phyloP scores from a whole-genome alignment of 2,329 filamentous ascomycete species.

The Aspergillus sp. region DNA sequence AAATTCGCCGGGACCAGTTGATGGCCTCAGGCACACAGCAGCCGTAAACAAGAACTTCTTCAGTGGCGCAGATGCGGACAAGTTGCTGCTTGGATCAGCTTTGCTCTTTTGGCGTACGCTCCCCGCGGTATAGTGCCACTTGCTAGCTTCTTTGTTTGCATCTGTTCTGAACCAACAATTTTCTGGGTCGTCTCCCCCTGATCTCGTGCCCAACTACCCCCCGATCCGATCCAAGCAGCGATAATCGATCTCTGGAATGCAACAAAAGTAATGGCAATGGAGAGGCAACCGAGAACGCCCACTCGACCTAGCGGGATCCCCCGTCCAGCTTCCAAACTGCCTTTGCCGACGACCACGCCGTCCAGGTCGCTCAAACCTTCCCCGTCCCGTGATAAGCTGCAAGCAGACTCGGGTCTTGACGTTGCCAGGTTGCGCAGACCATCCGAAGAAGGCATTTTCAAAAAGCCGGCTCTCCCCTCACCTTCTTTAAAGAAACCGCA shows the following conservation, averaged over 20 bases:
- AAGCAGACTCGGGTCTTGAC: conserved; percentile 33
- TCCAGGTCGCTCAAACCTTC: conserved; percentile 39
- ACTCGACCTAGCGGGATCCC: conserved; percentile 38
- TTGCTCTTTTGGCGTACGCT: too few relatives aligned
- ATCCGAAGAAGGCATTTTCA: conserved; percentile 31
- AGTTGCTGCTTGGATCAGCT: too few relatives aligned
- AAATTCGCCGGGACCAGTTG: too few relatives aligned
- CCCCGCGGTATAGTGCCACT: not conserved
- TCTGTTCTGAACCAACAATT: not conserved
- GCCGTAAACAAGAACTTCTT: too few relatives aligned
- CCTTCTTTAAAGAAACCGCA: conserved; percentile 16
- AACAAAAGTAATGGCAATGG: conserved; percentile 20
- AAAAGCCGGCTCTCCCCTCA: conserved; percentile 21
- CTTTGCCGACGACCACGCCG: conserved; percentile 38
- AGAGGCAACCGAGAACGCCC: conserved; percentile 23
- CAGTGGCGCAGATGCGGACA: too few relatives aligned
- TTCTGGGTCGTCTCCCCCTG: not conserved
- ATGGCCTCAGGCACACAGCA: too few relatives aligned
- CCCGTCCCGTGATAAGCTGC: conserved; percentile 41
- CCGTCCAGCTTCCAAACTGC: conserved; percentile 45
- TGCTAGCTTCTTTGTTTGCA: not conserved
- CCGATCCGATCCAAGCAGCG: not conserved
- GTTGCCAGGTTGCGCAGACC: conserved; percentile 30
- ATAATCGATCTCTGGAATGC: not conserved
- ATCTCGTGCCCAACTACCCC: not conserved